A percentile compares a stretch with the other conserved stretches of the same genome.
phyloP scores from a whole-genome alignment of 202 grass and related monocot genomes.

The Digitaria exilis region DNA sequence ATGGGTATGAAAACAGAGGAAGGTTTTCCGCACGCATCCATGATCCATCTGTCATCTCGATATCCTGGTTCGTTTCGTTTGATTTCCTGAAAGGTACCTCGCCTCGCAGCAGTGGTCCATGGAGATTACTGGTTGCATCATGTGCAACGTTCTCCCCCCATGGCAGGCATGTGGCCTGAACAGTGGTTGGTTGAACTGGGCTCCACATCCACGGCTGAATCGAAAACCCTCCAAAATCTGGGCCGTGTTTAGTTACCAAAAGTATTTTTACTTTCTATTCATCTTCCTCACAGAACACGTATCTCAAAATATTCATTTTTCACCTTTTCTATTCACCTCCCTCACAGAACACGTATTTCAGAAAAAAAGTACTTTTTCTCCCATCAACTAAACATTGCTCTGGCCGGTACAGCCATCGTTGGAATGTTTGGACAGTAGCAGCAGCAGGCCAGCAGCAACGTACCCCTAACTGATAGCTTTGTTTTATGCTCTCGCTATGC shows the following conservation, averaged over 20 bases:
- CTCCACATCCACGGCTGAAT: neutral
- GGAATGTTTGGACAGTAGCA: constrained; percentile 20
- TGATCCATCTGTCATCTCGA: neutral
- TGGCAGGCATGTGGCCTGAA: constrained; percentile 34
- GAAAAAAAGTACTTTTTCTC: no score
- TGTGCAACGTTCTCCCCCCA: constrained; percentile 6
- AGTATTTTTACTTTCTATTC: no score
- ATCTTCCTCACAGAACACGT: no score
- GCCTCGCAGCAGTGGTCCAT: constrained; percentile 17
- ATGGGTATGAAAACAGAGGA: neutral
- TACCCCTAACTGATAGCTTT: constrained; percentile 4
- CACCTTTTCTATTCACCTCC: no score
- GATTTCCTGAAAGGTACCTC: constrained; percentile 36
- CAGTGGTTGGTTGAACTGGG: constrained; percentile 20
- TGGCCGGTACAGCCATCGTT: neutral
- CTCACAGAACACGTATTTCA: no score
- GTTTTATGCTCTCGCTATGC: neutral
- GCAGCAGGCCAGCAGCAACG: neutral
- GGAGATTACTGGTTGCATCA: neutral
- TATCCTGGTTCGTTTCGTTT: neutral
- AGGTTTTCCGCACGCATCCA: neutral
- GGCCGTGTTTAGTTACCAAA: no score
- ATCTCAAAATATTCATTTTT: no score
- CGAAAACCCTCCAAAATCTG: neutral
- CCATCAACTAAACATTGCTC: no score